phyloP scores from a whole-genome alignment of 163 green algal genomes.

The Scenedesmus sp. region DNA sequence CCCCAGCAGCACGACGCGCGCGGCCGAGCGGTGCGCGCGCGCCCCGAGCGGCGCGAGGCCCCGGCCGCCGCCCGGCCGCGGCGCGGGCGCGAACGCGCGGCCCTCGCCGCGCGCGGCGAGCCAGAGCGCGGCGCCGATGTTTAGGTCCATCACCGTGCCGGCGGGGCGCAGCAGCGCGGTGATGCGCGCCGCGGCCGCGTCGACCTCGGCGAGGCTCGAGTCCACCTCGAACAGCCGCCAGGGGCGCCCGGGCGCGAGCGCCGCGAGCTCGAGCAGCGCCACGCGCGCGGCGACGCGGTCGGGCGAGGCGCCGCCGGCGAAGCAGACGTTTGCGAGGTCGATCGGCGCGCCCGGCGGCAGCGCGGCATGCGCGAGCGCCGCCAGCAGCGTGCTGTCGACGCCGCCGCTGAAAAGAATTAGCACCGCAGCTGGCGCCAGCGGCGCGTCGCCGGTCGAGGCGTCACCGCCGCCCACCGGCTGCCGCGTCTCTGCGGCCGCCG shows the following conservation, averaged over 20 bases:
- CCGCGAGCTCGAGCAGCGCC: conserved; percentile 73
- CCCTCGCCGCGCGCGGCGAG: conserved; percentile 65
- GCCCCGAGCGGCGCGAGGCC: not conserved
- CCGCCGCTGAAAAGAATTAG: conserved; percentile 94
- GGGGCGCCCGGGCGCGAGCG: conserved; percentile 59
- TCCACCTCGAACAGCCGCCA: conserved; percentile 91
- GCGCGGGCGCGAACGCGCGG: not conserved
- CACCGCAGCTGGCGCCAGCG: conserved; percentile 52
- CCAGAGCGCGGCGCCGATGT: conserved; percentile 93
- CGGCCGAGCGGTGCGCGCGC: conserved; percentile 54
- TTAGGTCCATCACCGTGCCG: conserved; percentile 94
- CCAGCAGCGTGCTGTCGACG: conserved; percentile 91
- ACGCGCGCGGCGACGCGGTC: conserved; percentile 77
- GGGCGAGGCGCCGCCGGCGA: conserved; percentile 77
- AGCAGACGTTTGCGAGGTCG: conserved; percentile 93
- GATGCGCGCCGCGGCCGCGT: conserved; percentile 51
- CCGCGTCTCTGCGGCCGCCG: not conserved
- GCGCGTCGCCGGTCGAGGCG: conserved; percentile 10
- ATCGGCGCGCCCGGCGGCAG: conserved; percentile 69
- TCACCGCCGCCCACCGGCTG: no score
- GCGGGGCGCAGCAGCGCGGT: conserved; percentile 80
- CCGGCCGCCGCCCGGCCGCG: not conserved
- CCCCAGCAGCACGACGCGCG: conserved; percentile 87
- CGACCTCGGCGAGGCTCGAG: conserved; percentile 75
- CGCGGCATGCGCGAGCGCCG: conserved; percentile 74